Conservation (phyloP, 2,329 filamentous ascomycete species). For the Mariannaea sp. region DNA sequence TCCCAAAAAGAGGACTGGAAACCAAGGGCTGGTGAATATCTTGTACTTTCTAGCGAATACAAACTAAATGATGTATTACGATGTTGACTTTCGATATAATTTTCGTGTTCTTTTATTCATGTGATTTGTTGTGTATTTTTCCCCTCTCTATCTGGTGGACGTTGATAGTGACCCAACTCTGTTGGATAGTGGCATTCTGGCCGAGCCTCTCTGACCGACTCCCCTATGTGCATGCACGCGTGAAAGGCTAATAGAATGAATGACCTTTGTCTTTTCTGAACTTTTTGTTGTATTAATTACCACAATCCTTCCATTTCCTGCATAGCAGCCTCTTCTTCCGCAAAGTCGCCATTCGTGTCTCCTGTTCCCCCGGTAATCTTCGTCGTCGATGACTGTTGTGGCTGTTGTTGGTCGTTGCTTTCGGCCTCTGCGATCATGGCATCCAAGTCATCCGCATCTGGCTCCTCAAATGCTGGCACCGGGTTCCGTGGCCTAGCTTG, state of each 20-base stretch:
- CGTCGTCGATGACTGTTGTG: conserved; percentile 4
- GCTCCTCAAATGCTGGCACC: conserved; percentile 1
- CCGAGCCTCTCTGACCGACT: too few relatives aligned
- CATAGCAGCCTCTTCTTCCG: conserved; percentile 71
- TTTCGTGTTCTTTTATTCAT: not conserved
- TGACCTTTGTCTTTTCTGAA: too few relatives aligned
- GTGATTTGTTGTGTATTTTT: too few relatives aligned
- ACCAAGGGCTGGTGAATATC: conserved; percentile 20
- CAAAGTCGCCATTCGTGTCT: conserved; percentile 49
- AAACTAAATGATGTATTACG: conserved; percentile 26
- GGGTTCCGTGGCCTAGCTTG: conserved; percentile 21
- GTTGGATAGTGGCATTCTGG: too few relatives aligned
- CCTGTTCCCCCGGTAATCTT: conserved; percentile 10
- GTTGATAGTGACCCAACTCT: too few relatives aligned
- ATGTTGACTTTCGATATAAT: not conserved
- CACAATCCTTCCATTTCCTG: conserved; percentile 64
- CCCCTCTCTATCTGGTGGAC: too few relatives aligned
- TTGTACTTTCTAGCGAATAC: conserved; percentile 30
- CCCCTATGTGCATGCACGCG: too few relatives aligned
- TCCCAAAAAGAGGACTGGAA: conserved; percentile 24
- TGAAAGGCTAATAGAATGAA: too few relatives aligned
- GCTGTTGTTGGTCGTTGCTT: conserved; percentile 21
- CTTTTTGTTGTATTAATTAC: conserved; percentile 36
- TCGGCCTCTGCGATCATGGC: conserved; percentile 58
- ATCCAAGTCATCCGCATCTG: conserved; percentile 56